Evolutionary conservation across 345 rosid species (phyloP), one percentile per base, ranked within the genome.

Genomic region (Dipteronia sinensis): DNA sequence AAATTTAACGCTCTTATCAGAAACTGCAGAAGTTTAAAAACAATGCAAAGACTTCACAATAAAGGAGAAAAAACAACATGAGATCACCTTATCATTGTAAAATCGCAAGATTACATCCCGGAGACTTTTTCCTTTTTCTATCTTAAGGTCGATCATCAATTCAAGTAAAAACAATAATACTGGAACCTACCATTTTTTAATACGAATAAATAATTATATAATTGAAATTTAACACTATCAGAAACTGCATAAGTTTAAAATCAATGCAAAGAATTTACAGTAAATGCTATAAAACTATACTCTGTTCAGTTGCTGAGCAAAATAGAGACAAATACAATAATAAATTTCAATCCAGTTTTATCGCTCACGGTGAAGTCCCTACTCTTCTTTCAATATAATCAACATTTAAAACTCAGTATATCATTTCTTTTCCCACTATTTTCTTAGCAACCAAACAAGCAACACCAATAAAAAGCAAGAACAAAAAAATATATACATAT

Each of bases 1-100:
- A 34, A 34, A 34, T 34, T 34, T 34, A 34, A 34, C 0, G 6
- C 10, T 88, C 89, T 17, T 17, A 98, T 93, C 79, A 97, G 83
- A 76, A 94, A 71, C 56, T 34, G 38, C 6, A 34, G 38, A 34
- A 34, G 38, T 34, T 34, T 66, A 66, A 53, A 66, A 51, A 9
- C 67, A 34, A 34, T 4, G 38, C 38, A 34, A 34, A 34, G 38
- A 34, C 38, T 4, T 34, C 38, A 5, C 58, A 53, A 16, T 17
- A 20, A 20, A 59, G 8, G 7, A 59, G 10, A 7, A 58, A 58
- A 77, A 65, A 72, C 34, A 56, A 7, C 17, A 23, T 22, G 0
- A 75, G 3, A 38, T 27, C 16, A 16, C 56, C 12, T 53, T 10
- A 46, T 0, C 1, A 27, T 22, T 8, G 16, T 46, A 74, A 47